Evolutionary conservation across 805 yeast genomes (phyloP), one percentile per base, ranked within the genome.

Genomic region (Candida parachauliodes): DNA sequence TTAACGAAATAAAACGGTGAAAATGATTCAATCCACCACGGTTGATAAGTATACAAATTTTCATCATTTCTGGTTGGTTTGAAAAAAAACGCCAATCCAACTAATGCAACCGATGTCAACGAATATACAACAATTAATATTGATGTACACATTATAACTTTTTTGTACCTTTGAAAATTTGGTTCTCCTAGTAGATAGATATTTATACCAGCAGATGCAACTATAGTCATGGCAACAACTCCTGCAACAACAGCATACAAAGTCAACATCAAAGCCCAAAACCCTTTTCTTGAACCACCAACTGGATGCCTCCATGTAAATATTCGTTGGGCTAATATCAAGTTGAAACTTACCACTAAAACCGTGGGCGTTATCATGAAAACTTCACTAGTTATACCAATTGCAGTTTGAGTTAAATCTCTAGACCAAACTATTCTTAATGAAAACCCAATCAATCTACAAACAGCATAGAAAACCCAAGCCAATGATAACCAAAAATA

Each of bases 251-350:
- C 47, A 5, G 59, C 47, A 51, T 83, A 83, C 25, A 78, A 47
- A 2, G 57, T 28, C 31, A 70, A 51, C 81, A 83, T 75, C 20
- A 60, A 36, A 23, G 43, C 42, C 75, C 80, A 75, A 49, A 83
- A 77, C 24, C 63, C 41, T 39, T 56, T 62, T 29, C 72, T 55
- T 15, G 76, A 68, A 27, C 88, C 89, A 8, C 79, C 71, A 36
- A 76, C 79, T 6, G 91, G 89, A 52, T 83, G 89, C 54, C 81
- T 68, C 85, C 88, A 81, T 5, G 87, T 80, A 58, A 81, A 81
- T 16, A 83, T 62, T 54, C 91, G 73, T 54, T 82, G 88, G 4
- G 84, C 86, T 36, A 83, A 59, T 16, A 81, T 72, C 55, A 81
- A 65, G 51, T 79, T 80, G 50, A 78, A 67, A 3, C 82, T 70